These are phyloP conservation scores for Stephania cephalantha DNA, from an alignment of 164 flowering plant genomes.

Conservation along the genomic window DNA sequence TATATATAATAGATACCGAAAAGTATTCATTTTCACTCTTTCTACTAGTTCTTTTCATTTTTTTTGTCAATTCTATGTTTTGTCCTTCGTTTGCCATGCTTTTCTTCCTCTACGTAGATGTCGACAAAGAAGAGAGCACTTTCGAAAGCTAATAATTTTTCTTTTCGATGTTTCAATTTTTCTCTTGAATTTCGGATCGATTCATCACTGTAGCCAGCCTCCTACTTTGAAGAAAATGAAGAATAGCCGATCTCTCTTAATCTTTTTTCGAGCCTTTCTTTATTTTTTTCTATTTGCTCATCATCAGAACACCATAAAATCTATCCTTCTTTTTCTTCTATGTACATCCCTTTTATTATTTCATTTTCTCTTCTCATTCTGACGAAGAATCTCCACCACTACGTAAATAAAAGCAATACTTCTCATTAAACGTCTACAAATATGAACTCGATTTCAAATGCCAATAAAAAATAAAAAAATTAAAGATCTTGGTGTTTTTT, in stretches of 20 bases:
- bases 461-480: too few species aligned
- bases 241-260: conserved; percentile 57
- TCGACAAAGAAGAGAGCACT: conserved; percentile 13
- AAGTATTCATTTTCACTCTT: conserved; percentile 8
- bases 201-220: conserved; percentile 14
- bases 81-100: conserved; percentile 8
- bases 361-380: conserved; percentile 27
- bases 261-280: conserved; percentile 34
- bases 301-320: conserved; percentile 41
- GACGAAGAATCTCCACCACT: conserved; percentile 14
- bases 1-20: conserved; percentile 20
- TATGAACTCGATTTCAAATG: too few species aligned
- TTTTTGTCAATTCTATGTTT: background rate
- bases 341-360: conserved; percentile 25
- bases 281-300: conserved; percentile 36
- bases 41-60: conserved; percentile 1
- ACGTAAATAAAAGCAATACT: background rate
- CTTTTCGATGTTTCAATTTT: conserved; percentile 18
- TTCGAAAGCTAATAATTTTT: conserved; percentile 16
- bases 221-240: conserved; percentile 21
- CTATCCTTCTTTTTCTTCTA: conserved; percentile 30
- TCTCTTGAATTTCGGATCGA: conserved; percentile 16
- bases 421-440: background rate
- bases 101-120: conserved; percentile 17
- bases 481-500: too few species aligned